A percentile compares a stretch with the other conserved stretches of the same genome.
Evolutionary conservation across 2,329 filamentous ascomycete species (phyloP).

Genomic region (Phaeomoniella chlamydospora): DNA sequence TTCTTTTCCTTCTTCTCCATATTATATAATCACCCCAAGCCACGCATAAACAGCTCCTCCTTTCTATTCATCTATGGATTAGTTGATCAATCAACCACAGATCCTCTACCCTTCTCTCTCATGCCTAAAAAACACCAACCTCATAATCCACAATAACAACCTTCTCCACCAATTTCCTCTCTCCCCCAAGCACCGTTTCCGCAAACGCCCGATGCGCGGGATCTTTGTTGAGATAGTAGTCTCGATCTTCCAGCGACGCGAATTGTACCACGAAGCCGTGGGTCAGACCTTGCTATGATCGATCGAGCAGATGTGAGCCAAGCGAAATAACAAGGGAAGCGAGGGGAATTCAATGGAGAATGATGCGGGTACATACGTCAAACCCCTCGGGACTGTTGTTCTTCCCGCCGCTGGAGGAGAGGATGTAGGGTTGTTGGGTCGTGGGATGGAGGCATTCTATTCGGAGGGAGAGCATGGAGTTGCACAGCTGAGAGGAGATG

Average conservation of each 20-base stretch:
- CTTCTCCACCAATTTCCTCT: constrained; percentile 27
- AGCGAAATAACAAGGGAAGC: not conserved
- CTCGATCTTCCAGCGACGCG: constrained; percentile 44
- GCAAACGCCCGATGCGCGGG: constrained; percentile 48
- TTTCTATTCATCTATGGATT: too few species aligned
- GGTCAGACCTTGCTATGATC: constrained; percentile 41
- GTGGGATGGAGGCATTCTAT: constrained; percentile 45
- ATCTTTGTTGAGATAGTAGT: constrained; percentile 55
- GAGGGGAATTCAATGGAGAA: not conserved
- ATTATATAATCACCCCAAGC: too few species aligned
- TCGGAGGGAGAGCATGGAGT: constrained; percentile 41
- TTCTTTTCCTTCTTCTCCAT: too few species aligned
- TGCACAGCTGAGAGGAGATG: constrained; percentile 32
- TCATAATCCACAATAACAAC: constrained; percentile 47
- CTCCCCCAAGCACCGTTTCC: constrained; percentile 29
- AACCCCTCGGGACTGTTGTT: constrained; percentile 49
- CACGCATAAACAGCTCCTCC: too few species aligned
- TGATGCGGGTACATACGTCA: constrained; percentile 31
- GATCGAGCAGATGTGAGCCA: not conserved
- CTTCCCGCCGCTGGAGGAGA: constrained; percentile 40
- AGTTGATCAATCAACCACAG: too few species aligned
- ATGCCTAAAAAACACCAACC: constrained; percentile 30
- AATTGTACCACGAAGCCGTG: constrained; percentile 61
- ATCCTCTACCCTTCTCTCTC: not conserved
- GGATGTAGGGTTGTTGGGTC: constrained; percentile 46